Conservation (phyloP, 495 filamentous ascomycete genomes). For the Xeromyces bisporus region DNA sequence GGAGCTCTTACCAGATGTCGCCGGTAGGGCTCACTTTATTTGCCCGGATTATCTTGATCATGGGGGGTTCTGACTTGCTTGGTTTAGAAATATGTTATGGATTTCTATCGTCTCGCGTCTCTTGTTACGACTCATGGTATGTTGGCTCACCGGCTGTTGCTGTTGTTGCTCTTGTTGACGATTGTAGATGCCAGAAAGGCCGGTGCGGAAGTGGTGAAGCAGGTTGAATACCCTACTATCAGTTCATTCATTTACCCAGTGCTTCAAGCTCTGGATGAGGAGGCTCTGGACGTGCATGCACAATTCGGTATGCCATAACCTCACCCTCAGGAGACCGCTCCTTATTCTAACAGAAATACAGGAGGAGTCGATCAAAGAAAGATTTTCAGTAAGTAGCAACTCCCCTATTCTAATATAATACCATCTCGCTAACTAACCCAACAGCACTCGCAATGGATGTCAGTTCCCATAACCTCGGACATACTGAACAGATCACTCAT, state of each 20-base stretch:
- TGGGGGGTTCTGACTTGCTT: conserved; percentile 10
- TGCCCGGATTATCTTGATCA: conserved; percentile 1
- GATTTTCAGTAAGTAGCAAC: conserved; percentile 40
- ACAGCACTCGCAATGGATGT: conserved; percentile 1
- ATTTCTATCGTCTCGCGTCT: conserved; percentile 26
- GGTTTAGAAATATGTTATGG: conserved; percentile 18
- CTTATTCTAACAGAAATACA: neutral
- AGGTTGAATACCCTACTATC: conserved; percentile 56
- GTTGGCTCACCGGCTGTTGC: conserved; percentile 19
- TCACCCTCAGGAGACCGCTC: neutral
- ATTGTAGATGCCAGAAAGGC: conserved; percentile 58
- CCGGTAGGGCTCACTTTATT: neutral
- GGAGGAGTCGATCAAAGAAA: conserved; percentile 68
- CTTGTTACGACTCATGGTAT: conserved; percentile 38
- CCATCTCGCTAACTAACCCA: too few species aligned
- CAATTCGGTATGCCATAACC: conserved; percentile 34
- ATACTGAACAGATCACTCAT: neutral
- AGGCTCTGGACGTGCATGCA: conserved; percentile 70
- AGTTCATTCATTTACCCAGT: conserved; percentile 60
- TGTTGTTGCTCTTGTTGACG: conserved; percentile 17
- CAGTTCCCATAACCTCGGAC: neutral
- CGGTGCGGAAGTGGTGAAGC: conserved; percentile 87
- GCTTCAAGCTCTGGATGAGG: conserved; percentile 82
- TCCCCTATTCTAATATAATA: neutral
- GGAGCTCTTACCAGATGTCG: conserved; percentile 57